Evolutionary conservation across 2,329 filamentous ascomycete species (phyloP).

Genomic region (Tolypocladium endophyticum): DNA sequence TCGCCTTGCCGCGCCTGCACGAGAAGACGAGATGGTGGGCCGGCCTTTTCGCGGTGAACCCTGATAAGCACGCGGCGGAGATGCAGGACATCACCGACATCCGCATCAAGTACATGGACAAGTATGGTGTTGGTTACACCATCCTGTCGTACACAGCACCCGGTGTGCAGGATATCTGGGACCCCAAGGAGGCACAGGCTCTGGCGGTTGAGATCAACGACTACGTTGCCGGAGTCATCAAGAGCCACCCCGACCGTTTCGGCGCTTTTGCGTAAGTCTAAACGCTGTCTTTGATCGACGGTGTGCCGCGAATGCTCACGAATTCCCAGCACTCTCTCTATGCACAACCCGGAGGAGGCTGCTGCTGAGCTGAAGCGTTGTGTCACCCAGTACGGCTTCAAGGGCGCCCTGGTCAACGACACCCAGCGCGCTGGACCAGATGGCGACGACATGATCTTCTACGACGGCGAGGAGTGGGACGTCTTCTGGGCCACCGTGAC

Average conservation of each 20-base stretch:
- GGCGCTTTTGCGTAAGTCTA: conserved; percentile 32
- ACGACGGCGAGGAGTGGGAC: conserved; percentile 50
- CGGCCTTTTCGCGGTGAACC: conserved; percentile 45
- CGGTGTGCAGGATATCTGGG: conserved; percentile 34
- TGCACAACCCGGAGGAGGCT: conserved; percentile 42
- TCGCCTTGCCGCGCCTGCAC: conserved; percentile 45
- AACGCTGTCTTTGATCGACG: background rate
- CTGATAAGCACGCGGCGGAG: conserved; percentile 46
- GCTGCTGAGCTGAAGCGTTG: conserved; percentile 39
- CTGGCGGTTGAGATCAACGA: conserved; percentile 32
- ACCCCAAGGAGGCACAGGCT: conserved; percentile 27
- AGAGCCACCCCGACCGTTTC: conserved; percentile 26
- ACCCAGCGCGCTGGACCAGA: conserved; percentile 47
- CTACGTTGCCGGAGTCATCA: conserved; percentile 26
- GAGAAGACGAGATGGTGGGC: conserved; percentile 54
- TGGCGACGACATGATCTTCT: conserved; percentile 53
- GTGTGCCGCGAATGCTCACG: background rate
- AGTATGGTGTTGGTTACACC: conserved; percentile 36
- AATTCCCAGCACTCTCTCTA: conserved; percentile 29
- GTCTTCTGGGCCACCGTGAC: conserved; percentile 48
- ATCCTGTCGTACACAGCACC: conserved; percentile 38
- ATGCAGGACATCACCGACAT: conserved; percentile 32
- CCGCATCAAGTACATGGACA: conserved; percentile 31
- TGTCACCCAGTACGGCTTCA: conserved; percentile 48
- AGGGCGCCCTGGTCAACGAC: conserved; percentile 52